Conservation (phyloP, 192 early-diverging fungal genomes). For the Rhizophagus sp. region DNA sequence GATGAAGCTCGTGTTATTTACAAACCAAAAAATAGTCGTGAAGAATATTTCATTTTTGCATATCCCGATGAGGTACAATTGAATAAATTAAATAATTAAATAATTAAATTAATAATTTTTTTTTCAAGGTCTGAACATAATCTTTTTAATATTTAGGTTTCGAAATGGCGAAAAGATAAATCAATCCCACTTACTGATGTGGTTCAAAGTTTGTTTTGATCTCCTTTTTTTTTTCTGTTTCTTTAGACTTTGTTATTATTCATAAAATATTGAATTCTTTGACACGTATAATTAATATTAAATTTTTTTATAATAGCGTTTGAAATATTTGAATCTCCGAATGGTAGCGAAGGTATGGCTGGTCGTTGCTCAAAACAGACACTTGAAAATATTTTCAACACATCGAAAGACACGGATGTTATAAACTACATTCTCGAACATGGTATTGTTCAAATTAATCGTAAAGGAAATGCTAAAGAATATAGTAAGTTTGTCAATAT, state of each 20-base stretch:
- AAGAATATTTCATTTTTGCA: slow-evolving; percentile 21
- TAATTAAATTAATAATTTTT: too few relatives aligned
- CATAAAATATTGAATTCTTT: not conserved
- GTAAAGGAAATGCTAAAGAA: not conserved
- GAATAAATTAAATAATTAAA: not conserved
- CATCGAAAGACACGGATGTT: not conserved
- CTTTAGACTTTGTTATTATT: too few relatives aligned
- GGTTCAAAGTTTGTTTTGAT: slow-evolving; percentile 1
- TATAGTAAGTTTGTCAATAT: not conserved
- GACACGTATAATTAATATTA: too few relatives aligned
- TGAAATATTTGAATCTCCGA: slow-evolving; percentile 1
- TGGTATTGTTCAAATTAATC: not conserved
- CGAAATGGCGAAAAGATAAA: slow-evolving; percentile 24
- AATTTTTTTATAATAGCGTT: not conserved
- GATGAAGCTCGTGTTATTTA: slow-evolving; percentile 12
- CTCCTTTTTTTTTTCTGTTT: too few relatives aligned
- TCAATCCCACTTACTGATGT: slow-evolving; percentile 6
- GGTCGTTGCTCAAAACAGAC: slow-evolving; percentile 16
- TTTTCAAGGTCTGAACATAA: not conserved
- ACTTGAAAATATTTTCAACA: slow-evolving; percentile 21
- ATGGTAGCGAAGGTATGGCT: slow-evolving; percentile 23
- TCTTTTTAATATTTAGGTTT: not conserved
- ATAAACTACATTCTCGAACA: slow-evolving; percentile 3
- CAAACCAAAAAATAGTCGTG: not conserved
- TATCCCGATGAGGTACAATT: slow-evolving; percentile 2